Evolutionary conservation across 768 basidiomycete species (phyloP), one percentile per base, ranked within the genome.

Genomic region (Lepiota brunneoincarnata): DNA sequence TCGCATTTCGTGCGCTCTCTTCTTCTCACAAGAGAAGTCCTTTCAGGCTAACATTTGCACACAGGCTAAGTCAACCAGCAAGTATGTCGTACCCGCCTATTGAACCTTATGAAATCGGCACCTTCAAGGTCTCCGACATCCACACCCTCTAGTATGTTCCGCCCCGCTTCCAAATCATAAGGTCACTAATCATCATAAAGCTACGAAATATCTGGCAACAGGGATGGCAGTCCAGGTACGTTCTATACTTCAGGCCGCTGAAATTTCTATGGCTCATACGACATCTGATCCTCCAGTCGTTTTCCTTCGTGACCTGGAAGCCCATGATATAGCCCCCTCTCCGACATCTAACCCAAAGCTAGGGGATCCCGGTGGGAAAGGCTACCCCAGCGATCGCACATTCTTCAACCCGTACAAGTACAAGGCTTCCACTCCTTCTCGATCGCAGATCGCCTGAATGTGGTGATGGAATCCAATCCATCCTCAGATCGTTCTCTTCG

Each of bases 401-500:
- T 94, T 87, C 75, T 95, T 95, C 70, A 83, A 94, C 63, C 91
- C 92, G 2, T 67, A 76, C 31, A 89, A 91, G 64, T 96, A 94
- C 76, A 91, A 89, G 74, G 90, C 84, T 40, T 38, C 60, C 59
- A 24, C n/a, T 10, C 17, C 10, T n/a, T 10, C n/a, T 3, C 21
- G 31, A 31, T 2, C 7, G 24, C 9, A 38, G 15, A 34, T 39
- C 38, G 6, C 4, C 24, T n/a, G 15, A 17, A 11, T 11, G 21
- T 37, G n/a, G 24, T 42, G 7, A 18, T 46, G 36, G 24, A 50
- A n/a, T 15, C 21, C n/a, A n/a, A 21, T 15, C 9, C 20, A 3
- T 26, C 58, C 52, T 20, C 49, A 91, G 88, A 91, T 95, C 62
- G 70, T 96, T 57, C 78, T 96, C 20, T 84, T 93, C 60, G 94